Conservation (phyloP, 345 rosid genomes). For the Brassica carinata region DNA sequence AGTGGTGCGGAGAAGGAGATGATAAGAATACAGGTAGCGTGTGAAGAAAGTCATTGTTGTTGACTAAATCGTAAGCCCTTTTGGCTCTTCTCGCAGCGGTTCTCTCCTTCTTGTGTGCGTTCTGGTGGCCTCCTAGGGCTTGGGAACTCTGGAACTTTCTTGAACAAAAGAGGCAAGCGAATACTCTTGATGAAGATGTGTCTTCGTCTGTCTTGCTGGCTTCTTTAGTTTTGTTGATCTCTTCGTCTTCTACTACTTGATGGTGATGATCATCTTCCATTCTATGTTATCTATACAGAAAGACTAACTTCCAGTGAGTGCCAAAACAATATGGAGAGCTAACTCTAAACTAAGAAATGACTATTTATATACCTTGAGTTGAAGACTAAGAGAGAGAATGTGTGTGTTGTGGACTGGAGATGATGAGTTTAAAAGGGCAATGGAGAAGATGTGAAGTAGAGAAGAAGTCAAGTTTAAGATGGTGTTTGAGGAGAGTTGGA, state of each 20-base stretch:
- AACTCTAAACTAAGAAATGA: background rate
- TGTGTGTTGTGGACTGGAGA: background rate
- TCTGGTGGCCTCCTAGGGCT: slow-evolving; percentile 70
- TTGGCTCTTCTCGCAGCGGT: slow-evolving; percentile 71
- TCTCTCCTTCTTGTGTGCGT: slow-evolving; percentile 93
- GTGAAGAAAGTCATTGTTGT: slow-evolving; percentile 39
- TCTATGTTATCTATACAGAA: background rate
- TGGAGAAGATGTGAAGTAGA: slow-evolving; percentile 20
- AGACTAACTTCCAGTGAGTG: background rate
- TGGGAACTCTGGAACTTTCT: slow-evolving; percentile 87
- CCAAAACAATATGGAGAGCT: background rate
- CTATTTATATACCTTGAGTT: slow-evolving; percentile 23
- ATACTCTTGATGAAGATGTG: slow-evolving; percentile 49
- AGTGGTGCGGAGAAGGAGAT: slow-evolving; percentile 46
- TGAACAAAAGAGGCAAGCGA: slow-evolving; percentile 79
- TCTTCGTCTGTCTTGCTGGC: slow-evolving; percentile 33
- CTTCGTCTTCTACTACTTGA: slow-evolving; percentile 41
- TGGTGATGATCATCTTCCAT: slow-evolving; percentile 30
- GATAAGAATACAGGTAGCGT: slow-evolving; percentile 41
- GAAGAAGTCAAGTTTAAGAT: slow-evolving; percentile 39
- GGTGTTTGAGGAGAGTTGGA: slow-evolving; percentile 45
- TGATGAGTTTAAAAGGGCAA: slow-evolving; percentile 27
- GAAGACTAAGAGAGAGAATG: slow-evolving; percentile 2
- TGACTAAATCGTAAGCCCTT: slow-evolving; percentile 48
- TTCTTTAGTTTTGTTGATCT: slow-evolving; percentile 34